These are phyloP conservation scores for Alternaria rosae DNA, from an alignment of 2,329 filamentous ascomycete genomes.

Conservation along the genomic window DNA sequence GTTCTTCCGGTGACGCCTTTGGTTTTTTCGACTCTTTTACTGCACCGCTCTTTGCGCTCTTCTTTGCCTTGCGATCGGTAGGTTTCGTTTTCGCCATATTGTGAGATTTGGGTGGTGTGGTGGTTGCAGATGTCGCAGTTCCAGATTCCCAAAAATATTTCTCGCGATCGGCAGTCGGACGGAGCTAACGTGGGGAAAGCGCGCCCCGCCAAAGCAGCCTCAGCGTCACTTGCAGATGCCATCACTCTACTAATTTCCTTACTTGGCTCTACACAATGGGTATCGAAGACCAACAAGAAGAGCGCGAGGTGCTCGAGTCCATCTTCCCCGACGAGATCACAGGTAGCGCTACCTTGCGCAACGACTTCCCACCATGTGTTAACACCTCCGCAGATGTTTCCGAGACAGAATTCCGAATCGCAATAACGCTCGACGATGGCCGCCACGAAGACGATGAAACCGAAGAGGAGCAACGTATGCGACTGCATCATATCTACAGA, in stretches of 20 bases:
- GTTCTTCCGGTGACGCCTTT: slow-evolving; percentile 61
- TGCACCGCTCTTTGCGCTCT: slow-evolving; percentile 43
- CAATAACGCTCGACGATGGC: slow-evolving; percentile 80
- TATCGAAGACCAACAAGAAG: slow-evolving; percentile 88
- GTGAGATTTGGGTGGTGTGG: neutral
- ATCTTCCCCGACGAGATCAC: slow-evolving; percentile 98
- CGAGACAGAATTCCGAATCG: slow-evolving; percentile 86
- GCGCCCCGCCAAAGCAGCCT: slow-evolving; percentile 31
- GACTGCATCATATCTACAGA: neutral
- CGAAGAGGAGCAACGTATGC: slow-evolving; percentile 62
- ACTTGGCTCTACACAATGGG: slow-evolving; percentile 52
- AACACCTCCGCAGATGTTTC: slow-evolving; percentile 73
- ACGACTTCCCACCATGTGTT: slow-evolving; percentile 8
- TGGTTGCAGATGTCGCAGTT: slow-evolving; percentile 1
- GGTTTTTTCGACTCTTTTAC: slow-evolving; percentile 55
- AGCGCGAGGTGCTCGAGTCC: slow-evolving; percentile 96
- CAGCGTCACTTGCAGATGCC: slow-evolving; percentile 17
- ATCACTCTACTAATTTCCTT: slow-evolving; percentile 4
- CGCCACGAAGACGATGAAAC: slow-evolving; percentile 60
- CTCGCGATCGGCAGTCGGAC: slow-evolving; percentile 27
- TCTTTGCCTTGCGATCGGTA: slow-evolving; percentile 52
- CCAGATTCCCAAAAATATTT: slow-evolving; percentile 31
- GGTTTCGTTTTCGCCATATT: slow-evolving; percentile 62
- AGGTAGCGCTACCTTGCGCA: slow-evolving; percentile 60
- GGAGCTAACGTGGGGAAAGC: slow-evolving; percentile 36